Conservation (phyloP, 164 flowering plant genomes). For the Echeveria elegans region DNA sequence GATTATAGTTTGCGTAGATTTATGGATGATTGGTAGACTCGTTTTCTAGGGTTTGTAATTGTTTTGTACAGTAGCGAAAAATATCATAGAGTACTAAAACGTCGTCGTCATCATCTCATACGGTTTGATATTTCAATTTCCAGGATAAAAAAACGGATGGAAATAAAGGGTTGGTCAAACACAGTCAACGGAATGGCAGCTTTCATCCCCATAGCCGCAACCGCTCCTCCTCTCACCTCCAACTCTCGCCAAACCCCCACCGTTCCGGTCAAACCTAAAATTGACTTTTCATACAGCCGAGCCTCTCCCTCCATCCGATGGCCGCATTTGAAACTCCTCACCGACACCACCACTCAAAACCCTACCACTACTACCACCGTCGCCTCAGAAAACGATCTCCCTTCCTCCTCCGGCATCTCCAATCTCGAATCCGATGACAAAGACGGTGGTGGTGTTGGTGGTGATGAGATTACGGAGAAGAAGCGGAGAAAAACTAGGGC, state of each 20-base stretch:
- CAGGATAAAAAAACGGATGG: no score
- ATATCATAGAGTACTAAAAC: no score
- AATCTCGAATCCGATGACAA: constrained; percentile 9
- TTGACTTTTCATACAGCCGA: constrained; percentile 53
- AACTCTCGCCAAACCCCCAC: background rate
- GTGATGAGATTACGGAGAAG: constrained; percentile 35
- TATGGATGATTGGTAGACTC: no score
- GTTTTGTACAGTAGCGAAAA: no score
- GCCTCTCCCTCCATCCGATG: constrained; percentile 78
- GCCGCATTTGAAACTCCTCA: constrained; percentile 60
- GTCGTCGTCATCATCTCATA: no score
- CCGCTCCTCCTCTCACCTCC: background rate
- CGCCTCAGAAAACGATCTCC: background rate
- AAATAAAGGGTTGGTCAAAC: background rate
- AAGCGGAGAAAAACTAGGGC: constrained; percentile 44
- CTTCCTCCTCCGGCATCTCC: background rate
- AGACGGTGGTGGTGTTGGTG: constrained; percentile 12
- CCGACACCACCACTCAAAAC: constrained; percentile 15
- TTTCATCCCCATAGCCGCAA: background rate
- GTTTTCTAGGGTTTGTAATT: no score
- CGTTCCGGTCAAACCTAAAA: background rate
- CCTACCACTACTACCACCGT: constrained; percentile 9
- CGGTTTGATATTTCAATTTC: no score
- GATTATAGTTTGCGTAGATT: no score
- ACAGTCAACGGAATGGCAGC: background rate